phyloP scores from a whole-genome alignment of 371 early-diverging fungal species.

The Syncephalastrum contaminatum region DNA sequence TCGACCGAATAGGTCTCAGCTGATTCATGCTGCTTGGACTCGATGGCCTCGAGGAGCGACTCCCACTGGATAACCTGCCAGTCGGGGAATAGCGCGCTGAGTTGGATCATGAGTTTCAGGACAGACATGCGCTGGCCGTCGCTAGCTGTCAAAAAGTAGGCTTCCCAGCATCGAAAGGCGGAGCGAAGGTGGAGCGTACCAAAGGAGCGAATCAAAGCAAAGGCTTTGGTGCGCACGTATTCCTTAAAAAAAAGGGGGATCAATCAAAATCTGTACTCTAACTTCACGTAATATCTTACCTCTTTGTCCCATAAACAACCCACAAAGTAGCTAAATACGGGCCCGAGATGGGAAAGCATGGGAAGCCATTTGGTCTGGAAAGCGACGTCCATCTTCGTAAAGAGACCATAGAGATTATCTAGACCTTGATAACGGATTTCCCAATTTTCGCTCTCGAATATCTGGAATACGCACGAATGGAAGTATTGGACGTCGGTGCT shows the following conservation, averaged over 20 bases:
- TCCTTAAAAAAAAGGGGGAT: constrained; percentile 28
- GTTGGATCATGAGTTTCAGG: constrained; percentile 46
- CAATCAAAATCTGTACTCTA: not conserved
- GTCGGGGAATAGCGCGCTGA: constrained; percentile 50
- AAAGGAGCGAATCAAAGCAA: constrained; percentile 40
- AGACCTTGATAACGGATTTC: constrained; percentile 53
- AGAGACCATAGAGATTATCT: constrained; percentile 52
- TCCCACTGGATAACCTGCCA: constrained; percentile 61
- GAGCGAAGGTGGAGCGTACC: constrained; percentile 44
- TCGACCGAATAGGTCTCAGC: constrained; percentile 22
- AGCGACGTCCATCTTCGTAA: constrained; percentile 54
- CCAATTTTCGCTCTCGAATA: constrained; percentile 49
- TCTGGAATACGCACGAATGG: constrained; percentile 40
- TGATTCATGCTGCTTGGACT: constrained; percentile 20
- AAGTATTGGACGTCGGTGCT: constrained; percentile 35
- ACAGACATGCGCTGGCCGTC: constrained; percentile 35
- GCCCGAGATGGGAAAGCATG: constrained; percentile 46
- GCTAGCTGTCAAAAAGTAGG: constrained; percentile 47
- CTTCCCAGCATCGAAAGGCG: constrained; percentile 59
- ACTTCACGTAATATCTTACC: constrained; percentile 11
- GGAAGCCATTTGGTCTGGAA: constrained; percentile 51
- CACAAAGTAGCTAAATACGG: constrained; percentile 51
- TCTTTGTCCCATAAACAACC: constrained; percentile 54
- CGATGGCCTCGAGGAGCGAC: constrained; percentile 42
- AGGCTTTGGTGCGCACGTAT: constrained; percentile 51